Percentiles rank a stretch among this genome's conserved stretches.
These are phyloP conservation scores for Phialemoniopsis sp. DNA, from an alignment of 2,329 filamentous ascomycete species.

Conservation along the genomic window DNA sequence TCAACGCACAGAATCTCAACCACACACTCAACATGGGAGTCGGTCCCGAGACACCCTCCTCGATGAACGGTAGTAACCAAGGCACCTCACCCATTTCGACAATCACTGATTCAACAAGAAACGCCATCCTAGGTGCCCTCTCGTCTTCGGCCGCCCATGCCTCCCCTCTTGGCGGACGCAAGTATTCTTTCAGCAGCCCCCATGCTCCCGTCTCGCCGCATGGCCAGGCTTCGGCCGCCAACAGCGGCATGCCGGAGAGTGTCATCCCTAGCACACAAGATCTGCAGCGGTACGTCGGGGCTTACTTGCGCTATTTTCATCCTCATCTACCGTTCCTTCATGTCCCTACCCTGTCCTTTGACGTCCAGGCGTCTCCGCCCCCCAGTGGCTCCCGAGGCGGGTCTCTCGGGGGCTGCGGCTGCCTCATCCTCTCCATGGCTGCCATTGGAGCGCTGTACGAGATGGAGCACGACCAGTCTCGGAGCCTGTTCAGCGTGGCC, in stretches of 20 bases:
- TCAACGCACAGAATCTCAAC: slow-evolving; percentile 57
- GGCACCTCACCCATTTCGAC: slow-evolving; percentile 56
- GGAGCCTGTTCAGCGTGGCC: slow-evolving; percentile 84
- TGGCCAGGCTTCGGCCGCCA: slow-evolving; percentile 40
- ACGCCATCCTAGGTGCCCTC: slow-evolving; percentile 55
- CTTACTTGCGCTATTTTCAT: slow-evolving; percentile 90
- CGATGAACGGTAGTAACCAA: slow-evolving; percentile 60
- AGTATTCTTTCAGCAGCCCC: slow-evolving; percentile 58
- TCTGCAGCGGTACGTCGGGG: slow-evolving; percentile 83
- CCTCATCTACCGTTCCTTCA: slow-evolving; percentile 94
- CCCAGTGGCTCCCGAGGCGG: no score
- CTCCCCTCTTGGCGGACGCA: slow-evolving; percentile 52
- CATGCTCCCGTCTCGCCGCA: slow-evolving; percentile 52
- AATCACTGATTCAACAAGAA: slow-evolving; percentile 62
- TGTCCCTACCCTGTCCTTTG: slow-evolving; percentile 86
- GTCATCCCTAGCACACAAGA: slow-evolving; percentile 75
- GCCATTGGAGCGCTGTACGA: slow-evolving; percentile 76
- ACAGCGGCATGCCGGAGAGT: slow-evolving; percentile 48
- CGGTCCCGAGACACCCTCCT: slow-evolving; percentile 70
- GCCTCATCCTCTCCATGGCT: slow-evolving; percentile 82
- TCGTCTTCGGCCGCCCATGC: slow-evolving; percentile 41
- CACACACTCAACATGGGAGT: slow-evolving; percentile 59
- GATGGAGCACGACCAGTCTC: slow-evolving; percentile 72
- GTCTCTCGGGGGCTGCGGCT: slow-evolving; percentile 70
- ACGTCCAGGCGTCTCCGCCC: slow-evolving; percentile 41